Evolutionary conservation across 78 protist species (phyloP).

Genomic region (Diacronema lutheri): DNA sequence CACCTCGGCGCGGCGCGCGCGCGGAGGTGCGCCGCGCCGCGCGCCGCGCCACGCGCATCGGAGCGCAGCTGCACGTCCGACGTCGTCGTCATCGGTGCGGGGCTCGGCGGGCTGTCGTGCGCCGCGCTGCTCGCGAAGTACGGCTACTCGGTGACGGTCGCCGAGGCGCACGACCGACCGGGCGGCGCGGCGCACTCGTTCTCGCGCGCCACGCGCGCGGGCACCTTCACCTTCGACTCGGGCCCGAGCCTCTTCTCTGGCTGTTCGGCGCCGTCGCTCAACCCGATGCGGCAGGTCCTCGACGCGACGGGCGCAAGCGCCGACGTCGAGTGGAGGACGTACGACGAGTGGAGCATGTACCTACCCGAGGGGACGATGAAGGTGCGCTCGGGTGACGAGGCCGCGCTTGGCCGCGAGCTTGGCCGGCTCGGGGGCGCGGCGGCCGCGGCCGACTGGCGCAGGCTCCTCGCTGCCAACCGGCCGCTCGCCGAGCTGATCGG

Average conservation of each 20-base stretch:
- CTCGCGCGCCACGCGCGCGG: neutral
- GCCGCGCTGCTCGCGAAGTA: no score
- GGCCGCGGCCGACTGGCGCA: neutral
- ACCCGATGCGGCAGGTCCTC: slow-evolving; percentile 34
- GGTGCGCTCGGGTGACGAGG: neutral
- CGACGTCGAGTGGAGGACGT: slow-evolving; percentile 6
- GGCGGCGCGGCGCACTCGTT: no score
- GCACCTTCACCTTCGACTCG: slow-evolving; percentile 9
- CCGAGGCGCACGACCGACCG: no score
- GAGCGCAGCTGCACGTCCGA: no score
- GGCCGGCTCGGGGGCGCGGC: neutral
- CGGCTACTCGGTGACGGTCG: no score
- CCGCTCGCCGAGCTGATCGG: neutral
- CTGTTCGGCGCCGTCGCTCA: slow-evolving; percentile 18
- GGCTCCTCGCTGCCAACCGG: neutral
- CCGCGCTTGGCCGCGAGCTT: neutral
- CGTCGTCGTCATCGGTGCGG: no score
- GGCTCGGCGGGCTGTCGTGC: no score
- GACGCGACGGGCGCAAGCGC: slow-evolving; percentile 17
- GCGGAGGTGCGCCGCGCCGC: no score
- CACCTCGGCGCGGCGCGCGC: no score
- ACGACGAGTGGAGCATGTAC: slow-evolving; percentile 31
- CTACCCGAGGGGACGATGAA: neutral
- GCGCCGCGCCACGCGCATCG: no score
- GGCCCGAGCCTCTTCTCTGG: slow-evolving; percentile 31